Base-by-base conservation (phyloP, 768 basidiomycete genomes). In the Hypholoma sublateritium region DNA sequence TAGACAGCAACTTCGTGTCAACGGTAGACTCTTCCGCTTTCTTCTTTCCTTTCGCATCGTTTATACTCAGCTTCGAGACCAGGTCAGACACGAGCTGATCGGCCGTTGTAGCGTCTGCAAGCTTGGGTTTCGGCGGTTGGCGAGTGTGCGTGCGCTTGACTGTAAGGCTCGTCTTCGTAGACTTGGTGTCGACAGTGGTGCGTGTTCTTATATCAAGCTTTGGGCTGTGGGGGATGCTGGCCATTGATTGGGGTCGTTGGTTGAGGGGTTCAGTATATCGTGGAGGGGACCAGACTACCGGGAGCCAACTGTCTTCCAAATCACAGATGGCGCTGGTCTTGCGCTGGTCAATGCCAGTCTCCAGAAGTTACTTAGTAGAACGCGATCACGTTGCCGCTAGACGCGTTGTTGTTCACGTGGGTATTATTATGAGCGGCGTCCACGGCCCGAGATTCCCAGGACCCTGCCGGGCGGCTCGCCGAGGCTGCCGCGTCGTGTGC, bases 1-100 rank as follows among this genome's bases (percentile, higher is more conserved):
- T 92, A 1, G 82, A 79, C 3, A 67, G 59, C 0, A 75, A 59
- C 21, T 74, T 76, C 35, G 68, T 68, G 24, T 61, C 55, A 1
- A 8, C 54, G 16, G 46, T 25, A 9, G 9, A 21, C 4, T 50
- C 51, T 44, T 57, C 52, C 4, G 57, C 68, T 53, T 70, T 73
- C 55, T 59, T 56, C 62, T 74, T 75, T 41, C 71, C 67, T 46
- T 73, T 73, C 22, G 47, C 56, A 46, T 66, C 67, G 47, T 34
- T 46, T 4, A 62, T 16, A 5, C 48, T 61, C 21, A 62, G 58
- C 41, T 62, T 65, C 21, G 59, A 52, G 14, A 59, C 57, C 9
- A 64, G 34, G 3, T 61, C 60, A 19, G 39, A 56, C 4, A 56
- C 58, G 21, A 64, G 57, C 41, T 64, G 60, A 21, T 61, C 54